Evolutionary conservation across 2,329 filamentous ascomycete species (phyloP), one percentile per base, ranked within the genome.

Genomic region (Penicillium sp.): DNA sequence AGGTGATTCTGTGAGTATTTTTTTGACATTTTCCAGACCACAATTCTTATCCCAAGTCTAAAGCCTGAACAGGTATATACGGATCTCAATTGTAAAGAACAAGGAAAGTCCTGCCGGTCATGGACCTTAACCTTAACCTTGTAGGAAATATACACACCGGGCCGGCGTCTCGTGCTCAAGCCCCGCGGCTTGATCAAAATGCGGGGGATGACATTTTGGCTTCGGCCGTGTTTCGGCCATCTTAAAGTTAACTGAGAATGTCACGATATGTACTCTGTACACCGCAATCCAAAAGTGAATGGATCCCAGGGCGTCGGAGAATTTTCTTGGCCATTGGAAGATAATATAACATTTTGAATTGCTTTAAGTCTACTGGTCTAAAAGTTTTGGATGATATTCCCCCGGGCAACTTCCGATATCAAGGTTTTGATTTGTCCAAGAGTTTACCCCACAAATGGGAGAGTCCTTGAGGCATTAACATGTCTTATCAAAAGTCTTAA

Each of bases 401-500:
- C 10, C n/a, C 37, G 35, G 35, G 1, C 37, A 52, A 43, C 1
- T 17, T 43, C 38, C 50, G 50, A 25, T 33, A 52, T 43, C 37
- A 42, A 23, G 6, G 13, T 4, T 6, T 42, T 51, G 15, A 27
- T 31, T 33, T 52, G 21, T 31, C 40, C 23, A 25, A 46, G 7
- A 25, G 17, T 10, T 46, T 27, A 41, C 43, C 43, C 25, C 35
- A n/a, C 50, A 46, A 25, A 27, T 19, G 4, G 25, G 2, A 10
- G 10, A n/a, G 17, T 27, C 7, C 7, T 35, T 9, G 48, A 25
- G 33, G 23, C 31, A 48, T 35, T 37, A n/a, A 33, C 13, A 23
- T 37, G 21, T 27, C 51, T 50, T 55, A 55, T 55, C 52, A 50
- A 40, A 23, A n/a, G 23, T 23, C n/a, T 43, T 29, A n/a, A n/a